phyloP scores from a whole-genome alignment of 495 filamentous ascomycete genomes.

The Lasiosphaeria ovina region DNA sequence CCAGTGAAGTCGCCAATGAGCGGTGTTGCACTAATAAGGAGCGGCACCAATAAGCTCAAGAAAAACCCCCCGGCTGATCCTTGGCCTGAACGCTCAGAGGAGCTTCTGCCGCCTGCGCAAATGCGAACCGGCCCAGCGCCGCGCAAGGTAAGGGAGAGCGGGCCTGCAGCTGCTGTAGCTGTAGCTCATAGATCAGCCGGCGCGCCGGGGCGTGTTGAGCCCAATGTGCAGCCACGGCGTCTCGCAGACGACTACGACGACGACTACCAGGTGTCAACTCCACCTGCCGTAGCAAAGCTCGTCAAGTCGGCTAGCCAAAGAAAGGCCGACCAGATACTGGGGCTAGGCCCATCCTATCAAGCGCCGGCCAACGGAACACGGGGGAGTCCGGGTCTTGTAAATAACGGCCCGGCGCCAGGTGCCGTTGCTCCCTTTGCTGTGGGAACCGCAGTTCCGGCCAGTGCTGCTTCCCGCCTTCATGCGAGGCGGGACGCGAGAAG shows the following conservation, averaged over 20 bases:
- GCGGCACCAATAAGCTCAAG: conserved; percentile 48
- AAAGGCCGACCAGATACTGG: conserved; percentile 31
- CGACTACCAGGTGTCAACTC: conserved; percentile 11
- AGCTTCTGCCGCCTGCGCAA: conserved; percentile 6
- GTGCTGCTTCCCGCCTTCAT: conserved; percentile 8
- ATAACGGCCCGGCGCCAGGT: conserved; percentile 10
- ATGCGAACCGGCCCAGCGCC: conserved; percentile 1
- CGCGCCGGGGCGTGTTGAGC: not conserved
- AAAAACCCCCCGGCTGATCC: conserved; percentile 44
- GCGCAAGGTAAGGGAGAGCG: not conserved
- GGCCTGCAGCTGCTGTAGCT: not conserved
- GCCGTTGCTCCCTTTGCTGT: not conserved
- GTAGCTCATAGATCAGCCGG: not conserved
- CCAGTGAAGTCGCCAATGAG: conserved; percentile 28
- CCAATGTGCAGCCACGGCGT: not conserved
- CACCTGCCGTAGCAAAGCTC: conserved; percentile 19
- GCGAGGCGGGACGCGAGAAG: conserved; percentile 19
- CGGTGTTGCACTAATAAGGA: conserved; percentile 33
- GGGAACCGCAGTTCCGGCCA: not conserved
- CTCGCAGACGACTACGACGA: conserved; percentile 13
- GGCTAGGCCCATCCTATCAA: conserved; percentile 17
- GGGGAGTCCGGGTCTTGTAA: conserved; percentile 4
- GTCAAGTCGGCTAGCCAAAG: conserved; percentile 25
- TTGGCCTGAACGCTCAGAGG: conserved; percentile 35
- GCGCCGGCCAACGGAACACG: not conserved